These are phyloP conservation scores for Iris pallida DNA, from an alignment of 116 monocot species.

Conservation along the genomic window DNA sequence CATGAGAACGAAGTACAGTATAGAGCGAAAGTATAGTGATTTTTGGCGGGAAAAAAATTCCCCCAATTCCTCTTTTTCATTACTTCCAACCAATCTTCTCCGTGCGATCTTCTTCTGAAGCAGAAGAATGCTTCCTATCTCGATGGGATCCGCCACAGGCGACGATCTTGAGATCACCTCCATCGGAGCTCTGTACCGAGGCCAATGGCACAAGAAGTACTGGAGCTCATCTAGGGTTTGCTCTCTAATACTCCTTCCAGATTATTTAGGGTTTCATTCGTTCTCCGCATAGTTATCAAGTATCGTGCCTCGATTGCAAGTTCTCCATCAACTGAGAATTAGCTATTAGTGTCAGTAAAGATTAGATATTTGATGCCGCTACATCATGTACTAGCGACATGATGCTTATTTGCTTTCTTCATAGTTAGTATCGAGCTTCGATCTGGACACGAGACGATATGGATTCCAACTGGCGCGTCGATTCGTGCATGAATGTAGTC, in stretches of 20 bases:
- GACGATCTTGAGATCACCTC: constrained; percentile 75
- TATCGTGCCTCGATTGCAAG: neutral
- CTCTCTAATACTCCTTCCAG: neutral
- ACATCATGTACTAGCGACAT: too few species aligned
- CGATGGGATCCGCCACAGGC: neutral
- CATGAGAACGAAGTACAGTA: too few species aligned
- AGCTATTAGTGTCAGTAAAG: neutral
- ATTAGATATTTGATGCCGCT: neutral
- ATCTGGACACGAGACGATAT: neutral
- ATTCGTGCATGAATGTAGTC: constrained; percentile 3
- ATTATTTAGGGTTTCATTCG: neutral
- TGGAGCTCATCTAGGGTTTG: constrained; percentile 88
- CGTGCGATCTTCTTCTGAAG: too few species aligned
- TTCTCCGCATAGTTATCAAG: too few species aligned
- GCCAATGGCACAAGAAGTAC: constrained; percentile 91
- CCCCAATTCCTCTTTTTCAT: too few species aligned
- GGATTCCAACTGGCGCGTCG: neutral
- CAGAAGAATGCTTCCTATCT: neutral
- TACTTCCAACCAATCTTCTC: too few species aligned
- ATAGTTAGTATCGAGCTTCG: neutral
- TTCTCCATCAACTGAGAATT: neutral
- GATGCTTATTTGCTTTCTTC: too few species aligned
- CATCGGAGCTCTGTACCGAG: constrained; percentile 59
- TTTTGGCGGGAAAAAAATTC: too few species aligned
- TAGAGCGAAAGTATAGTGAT: too few species aligned